phyloP scores from a whole-genome alignment of 352 stramenopile species.

The Phytophthora pluvialis region DNA sequence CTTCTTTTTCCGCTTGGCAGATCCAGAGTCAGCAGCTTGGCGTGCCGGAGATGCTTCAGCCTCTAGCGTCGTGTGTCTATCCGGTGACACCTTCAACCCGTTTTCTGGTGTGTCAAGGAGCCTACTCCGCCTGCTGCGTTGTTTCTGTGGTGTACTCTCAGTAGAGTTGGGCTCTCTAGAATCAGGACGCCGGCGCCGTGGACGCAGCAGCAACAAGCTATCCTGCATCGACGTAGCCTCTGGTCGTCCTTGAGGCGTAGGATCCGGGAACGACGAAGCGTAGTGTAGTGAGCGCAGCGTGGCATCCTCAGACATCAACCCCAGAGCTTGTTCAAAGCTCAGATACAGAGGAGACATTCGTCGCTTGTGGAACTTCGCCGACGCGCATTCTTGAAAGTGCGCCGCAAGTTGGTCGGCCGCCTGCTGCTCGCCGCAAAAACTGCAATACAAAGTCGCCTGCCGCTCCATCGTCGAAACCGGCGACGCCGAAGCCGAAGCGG shows the following conservation, averaged over 20 bases:
- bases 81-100: constrained; percentile 9
- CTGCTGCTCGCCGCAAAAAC: constrained; percentile 69
- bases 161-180: constrained; percentile 6
- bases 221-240: constrained; percentile 48
- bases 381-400: constrained; percentile 63
- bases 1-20: constrained; percentile 22
- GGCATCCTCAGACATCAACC: constrained; percentile 67
- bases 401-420: constrained; percentile 35
- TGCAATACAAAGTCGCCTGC: constrained; percentile 69
- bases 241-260: constrained; percentile 37
- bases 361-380: constrained; percentile 59
- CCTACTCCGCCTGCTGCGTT: constrained; percentile 1
- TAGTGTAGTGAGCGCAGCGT: constrained; percentile 77
- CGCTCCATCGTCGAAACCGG: constrained; percentile 34
- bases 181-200: constrained; percentile 22
- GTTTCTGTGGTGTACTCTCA: constrained; percentile 23
- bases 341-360: constrained; percentile 60
- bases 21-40: neutral
- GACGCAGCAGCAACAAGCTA: constrained; percentile 51
- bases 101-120: constrained; percentile 5
- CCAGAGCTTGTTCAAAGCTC: constrained; percentile 70
- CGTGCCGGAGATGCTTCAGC: constrained; percentile 1
- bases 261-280: constrained; percentile 67
- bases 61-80: constrained; percentile 1
- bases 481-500: constrained; percentile 16